These are phyloP conservation scores for Argentina anserina DNA, from an alignment of 306 rosid genomes.

Conservation along the genomic window DNA sequence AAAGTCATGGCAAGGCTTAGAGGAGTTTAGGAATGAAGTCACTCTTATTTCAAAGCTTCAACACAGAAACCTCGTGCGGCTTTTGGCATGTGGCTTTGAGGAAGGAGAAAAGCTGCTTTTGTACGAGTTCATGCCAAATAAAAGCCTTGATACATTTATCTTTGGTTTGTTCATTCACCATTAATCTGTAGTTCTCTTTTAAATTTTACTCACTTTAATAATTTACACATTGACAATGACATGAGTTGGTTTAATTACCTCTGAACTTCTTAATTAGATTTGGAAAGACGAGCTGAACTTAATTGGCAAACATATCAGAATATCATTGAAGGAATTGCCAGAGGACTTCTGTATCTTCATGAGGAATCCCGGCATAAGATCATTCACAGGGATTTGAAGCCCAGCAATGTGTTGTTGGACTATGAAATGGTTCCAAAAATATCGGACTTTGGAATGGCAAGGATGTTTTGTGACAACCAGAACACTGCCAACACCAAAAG, in stretches of 20 bases:
- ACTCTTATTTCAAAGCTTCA: conserved; percentile 57
- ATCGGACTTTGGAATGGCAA: conserved; percentile 61
- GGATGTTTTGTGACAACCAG: conserved; percentile 49
- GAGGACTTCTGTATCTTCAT: conserved; percentile 50
- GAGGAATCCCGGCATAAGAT: conserved; percentile 50
- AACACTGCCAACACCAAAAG: conserved; percentile 49
- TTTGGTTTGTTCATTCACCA: conserved; percentile 39
- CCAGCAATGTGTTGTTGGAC: conserved; percentile 51
- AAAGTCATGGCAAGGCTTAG: conserved; percentile 62
- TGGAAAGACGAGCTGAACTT: conserved; percentile 30
- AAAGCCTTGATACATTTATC: conserved; percentile 54
- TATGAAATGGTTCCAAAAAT: conserved; percentile 43
- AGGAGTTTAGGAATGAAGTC: conserved; percentile 63
- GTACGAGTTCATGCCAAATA: conserved; percentile 62
- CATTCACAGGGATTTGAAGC: conserved; percentile 57
- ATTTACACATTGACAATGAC: not conserved
- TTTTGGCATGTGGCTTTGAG: conserved; percentile 53
- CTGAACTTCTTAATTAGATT: conserved; percentile 31
- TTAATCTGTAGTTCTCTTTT: not conserved
- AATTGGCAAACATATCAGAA: conserved; percentile 39
- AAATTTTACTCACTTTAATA: not conserved
- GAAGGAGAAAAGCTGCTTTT: conserved; percentile 53
- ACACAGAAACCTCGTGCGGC: conserved; percentile 58
- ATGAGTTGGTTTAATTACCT: not conserved
- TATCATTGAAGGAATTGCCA: conserved; percentile 42